Conservation (phyloP, 129 eudicot genomes). For the Artemisia tridentata region DNA sequence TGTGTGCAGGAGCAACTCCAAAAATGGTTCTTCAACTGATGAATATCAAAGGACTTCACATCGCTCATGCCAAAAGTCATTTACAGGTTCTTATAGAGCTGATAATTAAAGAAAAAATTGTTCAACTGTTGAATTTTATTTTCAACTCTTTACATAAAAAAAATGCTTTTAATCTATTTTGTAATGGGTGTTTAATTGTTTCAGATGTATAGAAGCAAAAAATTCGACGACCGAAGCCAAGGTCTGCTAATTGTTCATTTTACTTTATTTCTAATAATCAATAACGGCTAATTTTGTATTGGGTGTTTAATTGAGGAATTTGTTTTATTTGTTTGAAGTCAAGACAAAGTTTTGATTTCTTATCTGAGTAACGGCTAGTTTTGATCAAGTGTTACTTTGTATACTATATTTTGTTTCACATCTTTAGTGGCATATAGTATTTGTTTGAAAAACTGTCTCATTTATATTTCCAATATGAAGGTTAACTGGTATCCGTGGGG, state of each 20-base stretch:
- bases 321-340: constrained; percentile 9
- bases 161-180: too few species aligned
- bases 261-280: not conserved
- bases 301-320: not conserved
- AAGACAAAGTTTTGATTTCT: constrained; percentile 16
- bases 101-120: too few species aligned
- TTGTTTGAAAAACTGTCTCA: constrained; percentile 10
- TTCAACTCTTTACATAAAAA: too few species aligned
- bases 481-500: constrained; percentile 99
- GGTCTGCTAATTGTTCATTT: constrained; percentile 37
- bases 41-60: too few species aligned
- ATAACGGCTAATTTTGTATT: too few species aligned
- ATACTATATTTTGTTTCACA: not conserved
- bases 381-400: constrained; percentile 10
- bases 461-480: constrained; percentile 35
- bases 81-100: too few species aligned
- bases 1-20: too few species aligned
- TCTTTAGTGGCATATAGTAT: constrained; percentile 4
- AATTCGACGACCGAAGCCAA: constrained; percentile 64
- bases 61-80: too few species aligned
- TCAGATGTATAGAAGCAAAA: constrained; percentile 94
- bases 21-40: too few species aligned
- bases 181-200: too few species aligned
- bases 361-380: not conserved
- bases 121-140: too few species aligned